Evolutionary conservation across 2,329 filamentous ascomycete genomes (phyloP), one percentile per base, ranked within the genome.

Genomic region (Colletotrichum abscissum): DNA sequence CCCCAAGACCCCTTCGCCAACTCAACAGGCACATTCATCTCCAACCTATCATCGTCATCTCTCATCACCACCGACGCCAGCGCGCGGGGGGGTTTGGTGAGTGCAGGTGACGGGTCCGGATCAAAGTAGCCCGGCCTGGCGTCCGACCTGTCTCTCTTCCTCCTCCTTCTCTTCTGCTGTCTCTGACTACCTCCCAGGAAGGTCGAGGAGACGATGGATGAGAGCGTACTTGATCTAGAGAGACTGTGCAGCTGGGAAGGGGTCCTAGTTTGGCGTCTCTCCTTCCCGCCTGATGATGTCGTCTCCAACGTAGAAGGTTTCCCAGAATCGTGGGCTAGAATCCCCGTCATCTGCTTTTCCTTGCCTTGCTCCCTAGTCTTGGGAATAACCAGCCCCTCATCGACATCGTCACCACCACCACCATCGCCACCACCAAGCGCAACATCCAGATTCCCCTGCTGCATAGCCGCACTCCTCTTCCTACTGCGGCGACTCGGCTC

Each of bases 11-110:
- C 68, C 22, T n/a, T 68, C 12, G 28, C 22, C 38, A 69, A n/a
- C 42, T 67, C 58, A 19, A 58, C n/a, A 2, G 74, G 72, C 11
- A 75, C 28, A 19, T 75, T 75, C 74, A 75, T 75, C 24, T 66
- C 67, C 63, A 75, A 5, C 24, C 22, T 22, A 12, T 74, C 74
- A 1, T 49, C 59, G 1, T 62, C 60, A 5, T 7, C 42, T 24
- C 52, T 38, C 5, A 62, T 12, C 28, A 12, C 52, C 11, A 42
- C 26, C 5, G 5, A 1, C 12, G 24, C 35, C 46, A 8, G 4
- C 6, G 3, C 19, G n/a, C 7, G 35, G 19, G 7, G 16, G n/a
- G 14, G 9, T 38, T 35, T 46, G 3, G 3, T 12, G 0, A n/a
- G 35, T 1, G 12, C 11, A 1, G 14, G 22, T 9, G 56, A 72